Base-by-base conservation (phyloP, 2,329 filamentous ascomycete species). In the Colletotrichum orbiculare region DNA sequence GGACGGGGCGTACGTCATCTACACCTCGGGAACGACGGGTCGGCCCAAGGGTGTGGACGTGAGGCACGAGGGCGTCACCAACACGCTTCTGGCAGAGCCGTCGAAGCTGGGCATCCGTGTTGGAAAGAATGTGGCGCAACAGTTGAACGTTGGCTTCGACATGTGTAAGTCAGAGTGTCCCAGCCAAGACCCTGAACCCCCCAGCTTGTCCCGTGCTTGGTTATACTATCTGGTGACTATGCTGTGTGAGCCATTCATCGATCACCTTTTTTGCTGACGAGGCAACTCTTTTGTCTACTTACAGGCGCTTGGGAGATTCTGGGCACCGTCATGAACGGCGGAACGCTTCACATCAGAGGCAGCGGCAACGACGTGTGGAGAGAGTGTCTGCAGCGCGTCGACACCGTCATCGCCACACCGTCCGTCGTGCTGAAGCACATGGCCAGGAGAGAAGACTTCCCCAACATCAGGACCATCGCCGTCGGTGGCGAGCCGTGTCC, bases 271-370 rank as follows among this genome's bases (percentile, higher is more conserved):
- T 25, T 4, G n/a, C 4, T 65, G 37, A 65, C 50, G 15, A n/a
- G n/a, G n/a, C 15, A 43, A 33, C 12, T 17, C 17, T 17, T 17
- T 0, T 17, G 17, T 17, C 17, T 17, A 17, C 17, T 15, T 25
- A 52, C 60, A 87, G 86, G 83, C 25, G 85, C 85, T 11, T 88
- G 86, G 86, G 86, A 88, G 67, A 84, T 88, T n/a, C 79, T 88
- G 8, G 81, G 79, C 1, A 68, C 67, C 15, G 57, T 68, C 54
- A 69, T 68, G 67, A 69, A 67, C 55, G 67, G 67, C 7, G 66
- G 65, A 6, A 68, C 67, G 5, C 67, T 69, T 35, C 66, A 68
- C 56, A 67, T 69, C 50, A 56, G 67, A n/a, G 67, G 67, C 39
- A 68, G 67, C 54, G 67, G 64, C 37, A 64, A 68, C 39, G 67